These are phyloP conservation scores for Hypsizygus marmoreus DNA, from an alignment of 768 basidiomycete genomes.

Conservation along the genomic window DNA sequence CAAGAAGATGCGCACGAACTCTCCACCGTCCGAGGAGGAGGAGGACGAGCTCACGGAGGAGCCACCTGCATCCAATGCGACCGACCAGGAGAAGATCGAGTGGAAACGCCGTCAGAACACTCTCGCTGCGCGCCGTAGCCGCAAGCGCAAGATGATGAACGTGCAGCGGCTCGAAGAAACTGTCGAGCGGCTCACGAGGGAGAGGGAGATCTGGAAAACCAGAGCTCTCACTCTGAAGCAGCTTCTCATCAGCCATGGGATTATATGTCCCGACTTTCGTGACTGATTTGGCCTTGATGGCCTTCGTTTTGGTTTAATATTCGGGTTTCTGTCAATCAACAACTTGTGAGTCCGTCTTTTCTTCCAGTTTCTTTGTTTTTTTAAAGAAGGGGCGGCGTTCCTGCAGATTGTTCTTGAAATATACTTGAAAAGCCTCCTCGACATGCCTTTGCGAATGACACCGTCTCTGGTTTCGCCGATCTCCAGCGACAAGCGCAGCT, in stretches of 20 bases:
- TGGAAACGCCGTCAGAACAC: constrained; percentile 85
- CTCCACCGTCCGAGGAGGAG: constrained; percentile 49
- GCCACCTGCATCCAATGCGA: constrained; percentile 39
- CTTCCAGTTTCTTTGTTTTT: too few relatives aligned
- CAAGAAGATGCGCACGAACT: constrained; percentile 49
- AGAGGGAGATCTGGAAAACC: constrained; percentile 65
- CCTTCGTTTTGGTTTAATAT: too few relatives aligned
- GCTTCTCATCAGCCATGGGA: constrained; percentile 56
- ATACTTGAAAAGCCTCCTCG: too few relatives aligned
- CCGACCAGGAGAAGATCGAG: constrained; percentile 68
- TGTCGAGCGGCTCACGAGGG: constrained; percentile 51
- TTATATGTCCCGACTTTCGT: constrained; percentile 55
- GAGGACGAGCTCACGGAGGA: constrained; percentile 52
- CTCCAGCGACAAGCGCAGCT: too few relatives aligned
- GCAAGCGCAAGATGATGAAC: constrained; percentile 74
- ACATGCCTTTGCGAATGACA: too few relatives aligned
- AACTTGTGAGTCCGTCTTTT: too few relatives aligned
- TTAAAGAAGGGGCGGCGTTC: too few relatives aligned
- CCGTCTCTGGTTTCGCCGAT: too few relatives aligned
- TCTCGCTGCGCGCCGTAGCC: constrained; percentile 77
- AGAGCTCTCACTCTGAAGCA: constrained; percentile 52
- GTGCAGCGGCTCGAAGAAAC: constrained; percentile 63
- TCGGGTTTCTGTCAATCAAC: too few relatives aligned
- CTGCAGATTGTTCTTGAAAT: too few relatives aligned
- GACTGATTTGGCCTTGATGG: constrained; percentile 28